phyloP scores from a whole-genome alignment of 768 basidiomycete genomes.

The Collybia nuda region DNA sequence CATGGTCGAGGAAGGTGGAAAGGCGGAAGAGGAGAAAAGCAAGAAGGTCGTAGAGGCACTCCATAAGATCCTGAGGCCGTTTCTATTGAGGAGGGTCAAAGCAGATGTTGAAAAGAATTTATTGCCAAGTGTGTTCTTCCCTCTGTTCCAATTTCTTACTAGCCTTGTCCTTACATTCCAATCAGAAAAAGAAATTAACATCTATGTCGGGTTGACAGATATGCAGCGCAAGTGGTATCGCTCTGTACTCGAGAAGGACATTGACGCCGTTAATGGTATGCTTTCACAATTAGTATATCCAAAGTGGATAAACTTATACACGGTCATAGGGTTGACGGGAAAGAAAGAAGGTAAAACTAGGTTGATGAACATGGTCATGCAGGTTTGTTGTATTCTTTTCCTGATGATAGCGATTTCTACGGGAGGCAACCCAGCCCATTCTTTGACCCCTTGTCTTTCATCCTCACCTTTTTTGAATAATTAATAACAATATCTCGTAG shows the following conservation, averaged over 20 bases:
- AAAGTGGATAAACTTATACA: not conserved
- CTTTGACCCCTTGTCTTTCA: too few species aligned
- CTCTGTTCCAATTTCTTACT: not conserved
- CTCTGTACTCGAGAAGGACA: slow-evolving; percentile 94
- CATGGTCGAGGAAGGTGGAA: slow-evolving; percentile 31
- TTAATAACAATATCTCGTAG: slow-evolving; percentile 21
- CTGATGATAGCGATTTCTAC: not conserved
- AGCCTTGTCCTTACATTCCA: slow-evolving; percentile 2
- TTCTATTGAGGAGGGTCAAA: slow-evolving; percentile 92
- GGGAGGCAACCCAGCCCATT: too few species aligned
- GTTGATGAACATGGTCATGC: slow-evolving; percentile 99
- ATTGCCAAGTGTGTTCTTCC: slow-evolving; percentile 67
- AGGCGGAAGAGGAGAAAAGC: slow-evolving; percentile 79
- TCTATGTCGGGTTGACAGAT: slow-evolving; percentile 94
- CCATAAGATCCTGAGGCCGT: slow-evolving; percentile 95
- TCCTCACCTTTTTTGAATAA: not conserved
- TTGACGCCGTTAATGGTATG: slow-evolving; percentile 94
- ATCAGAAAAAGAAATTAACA: slow-evolving; percentile 96
- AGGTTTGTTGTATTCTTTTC: slow-evolving; percentile 45
- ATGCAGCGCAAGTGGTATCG: slow-evolving; percentile 99
- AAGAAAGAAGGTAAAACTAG: slow-evolving; percentile 99
- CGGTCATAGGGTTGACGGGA: slow-evolving; percentile 72
- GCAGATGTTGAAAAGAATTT: slow-evolving; percentile 96
- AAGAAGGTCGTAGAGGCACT: slow-evolving; percentile 95
- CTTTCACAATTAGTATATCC: not conserved